Conservation (phyloP, 106 monocot species). For the Acorus gramineus region DNA sequence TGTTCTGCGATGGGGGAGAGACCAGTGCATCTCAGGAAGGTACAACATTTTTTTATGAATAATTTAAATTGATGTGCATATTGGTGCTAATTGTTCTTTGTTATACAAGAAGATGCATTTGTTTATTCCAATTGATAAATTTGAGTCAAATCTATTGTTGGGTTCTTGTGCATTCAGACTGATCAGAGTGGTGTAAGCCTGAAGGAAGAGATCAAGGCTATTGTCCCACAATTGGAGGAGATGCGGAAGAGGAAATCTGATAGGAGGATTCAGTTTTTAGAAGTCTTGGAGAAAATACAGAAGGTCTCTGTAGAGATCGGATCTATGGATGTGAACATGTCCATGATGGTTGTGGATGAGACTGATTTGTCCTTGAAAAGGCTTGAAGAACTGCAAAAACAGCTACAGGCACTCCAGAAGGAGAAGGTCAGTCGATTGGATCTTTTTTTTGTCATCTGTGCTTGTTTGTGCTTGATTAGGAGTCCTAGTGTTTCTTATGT, state of each 20-base stretch:
- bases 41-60: neutral
- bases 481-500: neutral
- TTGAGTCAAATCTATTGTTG: neutral
- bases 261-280: constrained; percentile 39
- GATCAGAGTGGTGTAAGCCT: constrained; percentile 33
- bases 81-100: too few relatives aligned
- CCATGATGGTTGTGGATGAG: constrained; percentile 30
- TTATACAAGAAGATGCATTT: too few relatives aligned
- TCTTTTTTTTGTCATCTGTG: constrained; percentile 1
- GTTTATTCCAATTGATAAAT: too few relatives aligned
- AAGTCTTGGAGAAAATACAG: constrained; percentile 38
- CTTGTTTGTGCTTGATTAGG: neutral
- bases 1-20: constrained; percentile 63
- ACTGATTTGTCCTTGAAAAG: constrained; percentile 46
- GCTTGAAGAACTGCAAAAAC: constrained; percentile 42
- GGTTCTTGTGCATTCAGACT: neutral
- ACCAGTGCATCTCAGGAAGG: constrained; percentile 54
- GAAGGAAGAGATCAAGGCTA: constrained; percentile 51
- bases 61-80: too few relatives aligned
- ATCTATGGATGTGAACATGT: constrained; percentile 6
- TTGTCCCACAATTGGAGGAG: constrained; percentile 55
- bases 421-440: constrained; percentile 34
- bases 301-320: constrained; percentile 38
- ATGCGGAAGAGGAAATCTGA: constrained; percentile 44
- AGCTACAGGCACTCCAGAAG: constrained; percentile 41